Conservation (phyloP, 2,329 filamentous ascomycete genomes). For the Diaporthe sp. region DNA sequence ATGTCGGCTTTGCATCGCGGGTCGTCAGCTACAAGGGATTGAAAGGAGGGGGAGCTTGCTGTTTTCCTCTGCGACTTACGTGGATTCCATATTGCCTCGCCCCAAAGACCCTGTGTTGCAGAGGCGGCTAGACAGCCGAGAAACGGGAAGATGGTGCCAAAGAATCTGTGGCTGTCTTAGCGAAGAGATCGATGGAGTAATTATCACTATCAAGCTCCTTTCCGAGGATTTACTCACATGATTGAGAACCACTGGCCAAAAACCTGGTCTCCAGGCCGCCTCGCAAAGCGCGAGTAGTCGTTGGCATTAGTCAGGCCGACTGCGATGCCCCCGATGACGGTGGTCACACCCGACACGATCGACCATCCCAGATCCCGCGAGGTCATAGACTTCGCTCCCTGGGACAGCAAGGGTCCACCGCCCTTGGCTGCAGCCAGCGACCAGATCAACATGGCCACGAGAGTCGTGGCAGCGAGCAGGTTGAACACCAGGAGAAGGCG, state of each 20-base stretch:
- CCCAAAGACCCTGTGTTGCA: slow-evolving; percentile 35
- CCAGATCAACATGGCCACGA: slow-evolving; percentile 55
- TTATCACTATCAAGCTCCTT: not conserved
- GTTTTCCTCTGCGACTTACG: slow-evolving; percentile 18
- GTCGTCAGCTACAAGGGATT: not conserved
- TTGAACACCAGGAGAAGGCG: slow-evolving; percentile 48
- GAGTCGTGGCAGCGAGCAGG: slow-evolving; percentile 52
- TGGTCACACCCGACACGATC: slow-evolving; percentile 55
- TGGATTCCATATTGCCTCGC: slow-evolving; percentile 39
- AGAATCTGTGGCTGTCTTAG: slow-evolving; percentile 46
- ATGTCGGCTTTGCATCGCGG: slow-evolving; percentile 30
- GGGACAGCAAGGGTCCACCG: slow-evolving; percentile 47
- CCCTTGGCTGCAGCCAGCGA: slow-evolving; percentile 49
- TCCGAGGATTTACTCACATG: slow-evolving; percentile 14
- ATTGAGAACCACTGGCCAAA: slow-evolving; percentile 38
- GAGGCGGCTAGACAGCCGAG: slow-evolving; percentile 37
- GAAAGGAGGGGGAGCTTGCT: not conserved
- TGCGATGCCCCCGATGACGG: slow-evolving; percentile 53
- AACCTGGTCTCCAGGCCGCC: slow-evolving; percentile 36
- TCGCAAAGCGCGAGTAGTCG: slow-evolving; percentile 38
- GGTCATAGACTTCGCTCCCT: slow-evolving; percentile 46
- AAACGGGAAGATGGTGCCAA: slow-evolving; percentile 37
- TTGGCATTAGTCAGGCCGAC: slow-evolving; percentile 45
- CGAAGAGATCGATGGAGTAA: slow-evolving; percentile 36
- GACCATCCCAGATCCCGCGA: slow-evolving; percentile 53